phyloP scores from a whole-genome alignment of 208 protist species.

The Leishmania mexicana region DNA sequence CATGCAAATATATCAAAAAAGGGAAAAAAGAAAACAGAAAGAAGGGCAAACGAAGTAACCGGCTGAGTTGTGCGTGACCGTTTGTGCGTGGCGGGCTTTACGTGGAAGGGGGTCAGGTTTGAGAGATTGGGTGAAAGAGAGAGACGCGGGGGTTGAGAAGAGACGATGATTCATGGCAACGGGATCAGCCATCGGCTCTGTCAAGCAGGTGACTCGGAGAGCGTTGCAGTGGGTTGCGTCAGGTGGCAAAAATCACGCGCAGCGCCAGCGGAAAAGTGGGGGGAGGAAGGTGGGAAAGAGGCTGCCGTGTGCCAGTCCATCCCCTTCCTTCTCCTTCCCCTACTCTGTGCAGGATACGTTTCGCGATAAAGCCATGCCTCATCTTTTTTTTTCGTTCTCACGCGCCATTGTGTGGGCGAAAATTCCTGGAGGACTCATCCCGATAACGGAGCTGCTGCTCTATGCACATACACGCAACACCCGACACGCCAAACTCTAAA shows the following conservation, averaged over 20 bases:
- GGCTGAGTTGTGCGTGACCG: background rate
- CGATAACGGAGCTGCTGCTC: too few relatives aligned
- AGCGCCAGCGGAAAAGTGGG: background rate
- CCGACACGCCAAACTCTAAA: too few relatives aligned
- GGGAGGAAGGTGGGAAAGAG: background rate
- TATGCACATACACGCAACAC: too few relatives aligned
- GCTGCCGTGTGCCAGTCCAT: background rate
- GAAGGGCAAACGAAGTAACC: background rate
- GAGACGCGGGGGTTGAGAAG: background rate
- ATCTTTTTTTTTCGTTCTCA: too few relatives aligned
- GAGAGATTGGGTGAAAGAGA: background rate
- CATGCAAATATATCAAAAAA: slow-evolving; percentile 3
- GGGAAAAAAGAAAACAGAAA: background rate
- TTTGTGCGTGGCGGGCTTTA: background rate
- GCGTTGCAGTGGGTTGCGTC: background rate
- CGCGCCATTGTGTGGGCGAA: too few relatives aligned
- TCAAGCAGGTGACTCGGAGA: background rate
- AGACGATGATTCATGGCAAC: background rate
- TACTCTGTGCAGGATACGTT: background rate
- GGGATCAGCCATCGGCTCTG: background rate
- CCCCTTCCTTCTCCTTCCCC: background rate
- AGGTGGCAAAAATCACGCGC: background rate
- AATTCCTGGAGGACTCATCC: too few relatives aligned
- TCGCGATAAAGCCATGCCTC: background rate
- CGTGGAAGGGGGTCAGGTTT: background rate